phyloP scores from a whole-genome alignment of 208 protist genomes.

The Trypanosoma congolense region DNA sequence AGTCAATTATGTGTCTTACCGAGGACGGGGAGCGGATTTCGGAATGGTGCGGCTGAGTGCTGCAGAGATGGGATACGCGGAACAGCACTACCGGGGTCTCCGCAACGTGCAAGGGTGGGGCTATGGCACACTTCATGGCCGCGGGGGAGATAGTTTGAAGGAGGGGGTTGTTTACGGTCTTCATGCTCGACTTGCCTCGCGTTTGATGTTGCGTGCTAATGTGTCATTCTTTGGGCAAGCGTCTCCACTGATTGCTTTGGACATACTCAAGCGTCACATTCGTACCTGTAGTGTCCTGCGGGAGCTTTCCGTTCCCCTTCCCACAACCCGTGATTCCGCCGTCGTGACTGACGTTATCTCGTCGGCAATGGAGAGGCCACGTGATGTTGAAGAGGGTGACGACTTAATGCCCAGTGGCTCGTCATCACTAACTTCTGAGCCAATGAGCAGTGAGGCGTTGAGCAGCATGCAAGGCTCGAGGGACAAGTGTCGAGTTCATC shows the following conservation, averaged over 20 bases:
- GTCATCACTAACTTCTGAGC: too few relatives aligned
- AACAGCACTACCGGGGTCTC: conserved; percentile 35
- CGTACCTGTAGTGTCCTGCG: conserved; percentile 43
- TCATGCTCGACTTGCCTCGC: conserved; percentile 41
- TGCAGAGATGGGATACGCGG: conserved; percentile 56
- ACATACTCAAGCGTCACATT: conserved; percentile 71
- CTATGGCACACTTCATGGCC: conserved; percentile 5
- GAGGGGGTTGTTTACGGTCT: conserved; percentile 55
- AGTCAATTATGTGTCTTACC: conserved; percentile 9
- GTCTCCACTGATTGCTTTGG: conserved; percentile 60
- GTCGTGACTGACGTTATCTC: neutral
- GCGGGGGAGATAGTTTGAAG: neutral
- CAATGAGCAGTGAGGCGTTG: neutral
- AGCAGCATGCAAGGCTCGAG: neutral
- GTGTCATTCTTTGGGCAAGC: conserved; percentile 53
- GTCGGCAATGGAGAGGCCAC: neutral
- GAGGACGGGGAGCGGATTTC: neutral
- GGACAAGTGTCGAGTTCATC: conserved; percentile 27
- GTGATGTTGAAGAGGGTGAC: neutral
- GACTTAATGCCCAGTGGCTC: too few relatives aligned
- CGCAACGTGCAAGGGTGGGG: conserved; percentile 22
- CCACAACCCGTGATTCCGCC: neutral
- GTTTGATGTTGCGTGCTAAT: conserved; percentile 65
- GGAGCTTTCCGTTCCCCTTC: conserved; percentile 17
- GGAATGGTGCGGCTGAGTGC: conserved; percentile 33